Evolutionary conservation across 176 grass and related monocot genomes (phyloP).

Genomic region (Juncus effusus): DNA sequence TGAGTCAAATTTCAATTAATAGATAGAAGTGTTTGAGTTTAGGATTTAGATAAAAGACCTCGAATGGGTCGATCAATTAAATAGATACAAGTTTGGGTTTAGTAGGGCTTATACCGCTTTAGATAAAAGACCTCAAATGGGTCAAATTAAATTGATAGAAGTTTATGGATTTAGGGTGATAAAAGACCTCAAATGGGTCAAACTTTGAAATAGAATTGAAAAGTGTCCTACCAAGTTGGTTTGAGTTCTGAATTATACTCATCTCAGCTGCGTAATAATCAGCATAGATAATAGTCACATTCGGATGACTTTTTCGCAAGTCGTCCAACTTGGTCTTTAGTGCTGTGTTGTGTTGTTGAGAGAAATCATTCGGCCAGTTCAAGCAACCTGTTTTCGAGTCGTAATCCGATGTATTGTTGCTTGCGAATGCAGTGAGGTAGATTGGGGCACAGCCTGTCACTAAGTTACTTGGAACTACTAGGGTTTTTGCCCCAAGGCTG

Average conservation of each 20-base stretch:
- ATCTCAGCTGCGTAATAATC: constrained; percentile 62
- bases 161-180: no score
- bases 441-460: not conserved
- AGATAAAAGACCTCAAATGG: no score
- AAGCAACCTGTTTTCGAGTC: constrained; percentile 12
- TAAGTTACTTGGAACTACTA: constrained; percentile 5
- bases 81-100: no score
- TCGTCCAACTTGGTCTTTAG: constrained; percentile 1
- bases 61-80: not conserved
- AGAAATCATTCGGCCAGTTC: constrained; percentile 11
- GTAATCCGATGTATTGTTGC: not conserved
- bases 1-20: no score
- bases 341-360: constrained; percentile 1
- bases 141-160: no score
- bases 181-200: no score
- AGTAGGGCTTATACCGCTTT: no score
- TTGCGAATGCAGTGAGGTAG: constrained; percentile 3
- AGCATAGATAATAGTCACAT: constrained; percentile 51
- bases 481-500: constrained; percentile 5
- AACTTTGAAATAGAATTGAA: no score
- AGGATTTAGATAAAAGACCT: no score
- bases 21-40: no score
- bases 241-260: constrained; percentile 41
- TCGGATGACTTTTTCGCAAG: not conserved
- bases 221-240: constrained; percentile 42